A percentile compares a stretch with the other conserved stretches of the same genome.
phyloP scores from a whole-genome alignment of 352 stramenopile genomes.

The Pythium rishiriense region DNA sequence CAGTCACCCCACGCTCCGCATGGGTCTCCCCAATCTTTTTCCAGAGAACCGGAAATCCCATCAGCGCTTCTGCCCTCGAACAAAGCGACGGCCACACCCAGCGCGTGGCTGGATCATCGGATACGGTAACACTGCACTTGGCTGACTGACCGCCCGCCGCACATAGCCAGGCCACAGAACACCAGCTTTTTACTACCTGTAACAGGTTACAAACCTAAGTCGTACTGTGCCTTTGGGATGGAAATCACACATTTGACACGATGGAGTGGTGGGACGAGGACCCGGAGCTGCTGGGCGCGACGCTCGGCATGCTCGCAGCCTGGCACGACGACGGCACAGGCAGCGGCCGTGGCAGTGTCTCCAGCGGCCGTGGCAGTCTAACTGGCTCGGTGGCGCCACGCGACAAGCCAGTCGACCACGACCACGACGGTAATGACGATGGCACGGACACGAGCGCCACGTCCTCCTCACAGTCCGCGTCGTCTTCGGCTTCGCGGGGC shows the following conservation, averaged over 20 bases:
- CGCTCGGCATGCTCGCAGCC: slow-evolving; percentile 21
- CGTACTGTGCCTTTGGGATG: no score
- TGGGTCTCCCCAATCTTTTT: no score
- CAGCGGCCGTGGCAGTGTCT: neutral
- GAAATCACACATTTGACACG: neutral
- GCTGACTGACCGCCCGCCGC: neutral
- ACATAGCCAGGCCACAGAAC: neutral
- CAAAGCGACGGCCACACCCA: no score
- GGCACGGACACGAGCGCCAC: neutral
- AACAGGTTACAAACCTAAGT: slow-evolving; percentile 4
- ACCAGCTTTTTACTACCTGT: slow-evolving; percentile 2
- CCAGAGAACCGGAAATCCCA: no score
- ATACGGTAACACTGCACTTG: no score
- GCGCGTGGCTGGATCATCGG: neutral
- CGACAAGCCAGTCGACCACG: neutral
- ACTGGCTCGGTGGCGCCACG: no score
- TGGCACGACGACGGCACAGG: slow-evolving; percentile 1
- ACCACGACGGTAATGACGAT: neutral
- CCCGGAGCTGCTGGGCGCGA: slow-evolving; percentile 23
- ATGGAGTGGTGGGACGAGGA: slow-evolving; percentile 24
- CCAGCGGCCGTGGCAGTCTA: neutral
- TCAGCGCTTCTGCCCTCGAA: no score
- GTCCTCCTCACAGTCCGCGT: neutral
- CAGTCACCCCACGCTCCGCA: no score
- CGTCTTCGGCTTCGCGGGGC: neutral